Conservation (phyloP, 176 grass and related monocot species). For the Secale cereale region DNA sequence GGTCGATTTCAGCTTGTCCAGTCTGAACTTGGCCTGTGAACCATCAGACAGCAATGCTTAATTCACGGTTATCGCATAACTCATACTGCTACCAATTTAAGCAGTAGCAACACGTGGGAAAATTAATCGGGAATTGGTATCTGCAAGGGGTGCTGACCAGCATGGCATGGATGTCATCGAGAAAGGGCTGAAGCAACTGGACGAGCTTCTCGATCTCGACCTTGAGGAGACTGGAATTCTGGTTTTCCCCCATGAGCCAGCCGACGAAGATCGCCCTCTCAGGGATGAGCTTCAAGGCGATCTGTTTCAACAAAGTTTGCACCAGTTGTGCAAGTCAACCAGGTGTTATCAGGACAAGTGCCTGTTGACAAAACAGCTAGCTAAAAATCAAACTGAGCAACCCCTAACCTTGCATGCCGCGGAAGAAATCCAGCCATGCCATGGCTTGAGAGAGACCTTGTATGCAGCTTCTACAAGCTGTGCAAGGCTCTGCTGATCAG, state of each 20-base stretch:
- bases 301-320: conserved; percentile 30
- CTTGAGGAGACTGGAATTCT: conserved; percentile 27
- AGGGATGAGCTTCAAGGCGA: conserved; percentile 77
- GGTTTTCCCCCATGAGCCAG: conserved; percentile 34
- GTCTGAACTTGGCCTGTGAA: conserved; percentile 58
- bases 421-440: conserved; percentile 94
- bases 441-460: conserved; percentile 50
- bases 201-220: conserved; percentile 42
- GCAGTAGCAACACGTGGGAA: neutral
- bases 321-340: neutral
- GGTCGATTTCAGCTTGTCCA: conserved; percentile 79
- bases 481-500: conserved; percentile 41
- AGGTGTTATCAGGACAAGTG: neutral
- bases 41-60: neutral
- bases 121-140: neutral
- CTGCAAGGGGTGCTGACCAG: conserved; percentile 46
- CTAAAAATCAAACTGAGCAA: neutral
- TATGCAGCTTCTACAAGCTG: conserved; percentile 68
- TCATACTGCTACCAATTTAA: neutral
- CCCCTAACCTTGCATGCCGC: conserved; percentile 76
- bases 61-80: neutral
- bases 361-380: neutral
- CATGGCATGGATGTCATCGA: conserved; percentile 53
- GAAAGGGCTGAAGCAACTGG: conserved; percentile 50
- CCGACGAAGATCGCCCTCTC: conserved; percentile 51